Evolutionary conservation across 106 monocot genomes (phyloP).

Genomic region (Hemerocallis citrina): DNA sequence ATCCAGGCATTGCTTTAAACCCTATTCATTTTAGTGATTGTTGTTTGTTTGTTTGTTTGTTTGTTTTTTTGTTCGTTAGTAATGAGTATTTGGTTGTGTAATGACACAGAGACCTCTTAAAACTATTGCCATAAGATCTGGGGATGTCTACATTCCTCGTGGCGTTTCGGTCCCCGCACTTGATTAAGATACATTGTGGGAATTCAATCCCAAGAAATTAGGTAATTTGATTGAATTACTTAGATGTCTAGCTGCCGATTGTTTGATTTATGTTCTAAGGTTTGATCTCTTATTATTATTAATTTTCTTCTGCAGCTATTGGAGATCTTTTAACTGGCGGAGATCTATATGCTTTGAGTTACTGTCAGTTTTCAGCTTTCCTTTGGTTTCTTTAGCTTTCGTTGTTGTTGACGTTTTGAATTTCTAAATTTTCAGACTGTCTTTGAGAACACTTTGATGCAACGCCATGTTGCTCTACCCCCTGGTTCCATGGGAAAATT

Average conservation of each 20-base stretch:
- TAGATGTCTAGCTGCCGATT: not conserved
- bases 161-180: constrained; percentile 97
- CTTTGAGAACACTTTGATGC: constrained; percentile 92
- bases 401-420: not conserved
- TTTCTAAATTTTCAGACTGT: constrained; percentile 45
- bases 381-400: not conserved
- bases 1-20: constrained; percentile 63
- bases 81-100: too few species aligned
- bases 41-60: too few species aligned
- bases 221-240: constrained; percentile 26
- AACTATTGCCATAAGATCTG: constrained; percentile 62
- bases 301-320: not conserved
- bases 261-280: not conserved
- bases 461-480: constrained; percentile 85
- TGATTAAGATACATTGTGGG: constrained; percentile 92
- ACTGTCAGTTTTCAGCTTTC: constrained; percentile 1
- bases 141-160: constrained; percentile 99
- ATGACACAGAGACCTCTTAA: not conserved
- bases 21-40: not conserved
- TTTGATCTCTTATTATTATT: not conserved
- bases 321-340: constrained; percentile 54
- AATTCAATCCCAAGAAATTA: constrained; percentile 86
- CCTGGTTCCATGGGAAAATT: constrained; percentile 98
- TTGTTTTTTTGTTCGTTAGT: too few species aligned
- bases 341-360: constrained; percentile 97